Evolutionary conservation across 306 rosid genomes (phyloP), one percentile per base, ranked within the genome.

Genomic region (Amphicarpaea edgeworthii): DNA sequence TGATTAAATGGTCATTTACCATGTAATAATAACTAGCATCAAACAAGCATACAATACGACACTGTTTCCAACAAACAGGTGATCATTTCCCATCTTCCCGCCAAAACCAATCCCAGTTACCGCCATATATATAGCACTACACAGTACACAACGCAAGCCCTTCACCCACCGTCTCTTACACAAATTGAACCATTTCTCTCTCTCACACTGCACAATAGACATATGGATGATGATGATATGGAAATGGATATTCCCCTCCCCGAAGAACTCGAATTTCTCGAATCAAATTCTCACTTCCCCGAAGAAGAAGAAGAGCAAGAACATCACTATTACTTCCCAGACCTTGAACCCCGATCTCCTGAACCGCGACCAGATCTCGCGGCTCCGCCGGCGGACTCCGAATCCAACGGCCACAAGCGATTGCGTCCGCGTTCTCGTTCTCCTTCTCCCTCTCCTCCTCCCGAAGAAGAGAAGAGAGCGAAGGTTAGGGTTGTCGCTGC

Each of bases 221-320:
- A 72, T 62, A 77, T n/a, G n/a, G n/a, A n/a, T n/a, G n/a, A n/a
- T n/a, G 91, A 85, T 15, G 91, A 85, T 28, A 84, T 75, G 89
- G 93, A 88, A 17, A 88, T 88, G 83, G 96, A 90, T 57, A 79
- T 89, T 77, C 98, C 93, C 12, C 78, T 87, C 20, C 93, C 91
- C 1, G 96, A 93, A 70, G 97, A 94, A 81, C 96, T 94, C 23
- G 97, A 94, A 57, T 70, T 88, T 61, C 96, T 92, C 20, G 98
- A 94, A 81, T 92, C 93, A 34, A 79, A 79, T 79, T 30, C 19
- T 12, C 20, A 87, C 66, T 51, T 65, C 71, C 70, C 75, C 1
- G 96, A 93, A 16, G 12, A 57, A 55, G 14, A 49, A 16, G 16
- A 26, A 14, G 67, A 32, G 1, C 8, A 32, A 7, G 21, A 80